phyloP scores from a whole-genome alignment of 805 yeast species.

The Kodamaea leandrae region DNA sequence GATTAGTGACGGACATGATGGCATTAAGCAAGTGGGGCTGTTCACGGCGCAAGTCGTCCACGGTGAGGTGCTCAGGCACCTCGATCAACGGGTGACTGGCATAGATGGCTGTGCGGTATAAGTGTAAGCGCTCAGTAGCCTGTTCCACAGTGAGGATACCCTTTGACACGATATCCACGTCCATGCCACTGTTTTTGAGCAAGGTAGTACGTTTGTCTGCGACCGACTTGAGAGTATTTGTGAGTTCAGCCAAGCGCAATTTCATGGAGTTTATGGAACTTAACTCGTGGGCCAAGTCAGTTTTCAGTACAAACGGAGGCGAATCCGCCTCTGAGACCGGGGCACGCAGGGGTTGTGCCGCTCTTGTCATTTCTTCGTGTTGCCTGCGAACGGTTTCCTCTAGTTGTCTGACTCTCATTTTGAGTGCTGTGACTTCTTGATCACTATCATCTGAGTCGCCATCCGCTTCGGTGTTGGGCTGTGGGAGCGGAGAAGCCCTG shows the following conservation, averaged over 20 bases:
- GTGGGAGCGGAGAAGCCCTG: no score
- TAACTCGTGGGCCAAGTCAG: conserved; percentile 43
- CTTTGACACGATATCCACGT: conserved; percentile 50
- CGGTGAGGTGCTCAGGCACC: conserved; percentile 43
- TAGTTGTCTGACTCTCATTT: conserved; percentile 19
- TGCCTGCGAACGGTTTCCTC: conserved; percentile 17
- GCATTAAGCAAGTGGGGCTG: conserved; percentile 64
- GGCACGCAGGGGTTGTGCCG: neutral
- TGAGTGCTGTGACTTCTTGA: conserved; percentile 20
- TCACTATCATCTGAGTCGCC: no score
- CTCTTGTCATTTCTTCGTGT: conserved; percentile 6
- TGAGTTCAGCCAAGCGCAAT: conserved; percentile 38
- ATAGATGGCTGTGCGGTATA: conserved; percentile 49
- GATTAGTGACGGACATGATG: conserved; percentile 60
- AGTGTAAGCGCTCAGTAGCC: conserved; percentile 51
- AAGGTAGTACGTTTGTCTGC: conserved; percentile 42
- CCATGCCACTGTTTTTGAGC: conserved; percentile 21
- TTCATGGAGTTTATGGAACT: conserved; percentile 33
- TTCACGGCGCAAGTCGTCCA: conserved; percentile 46
- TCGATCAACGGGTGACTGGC: conserved; percentile 56
- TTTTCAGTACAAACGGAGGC: conserved; percentile 28
- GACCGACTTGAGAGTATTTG: conserved; percentile 44
- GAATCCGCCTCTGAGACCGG: conserved; percentile 10
- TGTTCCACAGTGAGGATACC: conserved; percentile 60
- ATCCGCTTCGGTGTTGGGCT: no score